Base-by-base conservation (phyloP, 164 flowering plant genomes). In the Berberis thunbergii region DNA sequence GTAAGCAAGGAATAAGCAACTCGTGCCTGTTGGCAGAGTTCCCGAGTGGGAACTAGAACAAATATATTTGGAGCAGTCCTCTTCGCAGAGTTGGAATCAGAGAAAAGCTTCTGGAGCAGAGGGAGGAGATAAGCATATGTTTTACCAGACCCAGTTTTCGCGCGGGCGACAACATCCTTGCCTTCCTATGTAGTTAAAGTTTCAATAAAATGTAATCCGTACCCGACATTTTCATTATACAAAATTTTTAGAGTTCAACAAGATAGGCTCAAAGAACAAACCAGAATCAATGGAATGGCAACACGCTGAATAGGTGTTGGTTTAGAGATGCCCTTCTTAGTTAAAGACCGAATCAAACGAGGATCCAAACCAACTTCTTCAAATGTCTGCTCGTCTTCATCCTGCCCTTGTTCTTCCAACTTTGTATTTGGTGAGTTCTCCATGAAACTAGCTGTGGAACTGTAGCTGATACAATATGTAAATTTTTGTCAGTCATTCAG, bases 131-230 rank as follows among this genome's bases (percentile, higher is more conserved):
- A 95, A 1, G 99, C 96, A 41, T 83, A 86, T 8, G 99, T 95
- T 74, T 95, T 95, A 12, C 99, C 99, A 1, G 99, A 91, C 57
- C 99, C 99, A 4, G 99, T 95, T 72, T 86, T 87, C 2, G 97
- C 97, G 44, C 87, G 74, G 2, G 96, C 96, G 45, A 95, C 95
- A 60, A 94, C 93, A 70, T 94, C 97, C 68, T 91, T 84, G 3
- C 99, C 99, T 83, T 87, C 84, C 98, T 94, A 43, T 8, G 53
- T 3, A 63, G 49, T 54, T 4, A 53, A 49, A 49, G 12, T 10
- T 11, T 5, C 4, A 39, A 48, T 26, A 45, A 48, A 7, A 38
- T 39, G 43, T 41, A 58, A n/a, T 39, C 7, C 3, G 57, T 12
- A 13, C 26, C 26, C 26, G 26, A 26, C 26, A 26, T 26, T 26